Evolutionary conservation across 148 eudicot genomes (phyloP), one percentile per base, ranked within the genome.

Genomic region (Rhododendron kiyosumense): DNA sequence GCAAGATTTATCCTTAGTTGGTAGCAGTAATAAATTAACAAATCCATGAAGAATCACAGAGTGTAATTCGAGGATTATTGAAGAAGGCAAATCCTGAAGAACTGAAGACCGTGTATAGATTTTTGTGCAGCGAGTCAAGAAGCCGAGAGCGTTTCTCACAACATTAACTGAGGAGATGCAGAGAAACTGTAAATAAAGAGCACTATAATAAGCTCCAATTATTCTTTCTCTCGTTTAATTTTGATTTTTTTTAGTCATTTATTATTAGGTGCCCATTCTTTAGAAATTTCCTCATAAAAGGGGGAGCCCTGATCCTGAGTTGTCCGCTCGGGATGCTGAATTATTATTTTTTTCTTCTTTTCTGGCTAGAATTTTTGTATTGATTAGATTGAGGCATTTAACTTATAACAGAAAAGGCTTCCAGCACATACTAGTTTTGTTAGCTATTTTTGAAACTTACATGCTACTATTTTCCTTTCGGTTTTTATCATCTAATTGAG

Each of bases 81-180:
- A 86, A 86, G 59, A 90, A 92, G 84, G 89, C 89, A 41, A 86
- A 84, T 67, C 36, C 83, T 7, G 91, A 92, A 78, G 91, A 90
- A 79, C 41, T 92, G 85, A 87, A 83, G 80, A 86, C 84, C 65
- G 45, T 89, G 87, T 85, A 85, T 6, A 85, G 87, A 32, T 74
- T 91, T 36, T 71, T 89, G 75, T 65, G 87, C 88, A 84, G 88
- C 43, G 89, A 91, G 77, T 77, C 90, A 26, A 83, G 45, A 75
- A 89, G 90, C 84, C 85, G 91, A 88, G 89, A 79, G 84, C 32
- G 52, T 90, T 88, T 14, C 81, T 89, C 74, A 57, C 83, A 67
- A 87, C 86, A 30, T 57, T 92, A 85, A 85, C 85, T 26, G 89
- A 87, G 78, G 93, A 89, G 87, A 86, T 92, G 22, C 79, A 86